Base-by-base conservation (phyloP, 2,329 filamentous ascomycete genomes). In the Fusarium sarcochroum region DNA sequence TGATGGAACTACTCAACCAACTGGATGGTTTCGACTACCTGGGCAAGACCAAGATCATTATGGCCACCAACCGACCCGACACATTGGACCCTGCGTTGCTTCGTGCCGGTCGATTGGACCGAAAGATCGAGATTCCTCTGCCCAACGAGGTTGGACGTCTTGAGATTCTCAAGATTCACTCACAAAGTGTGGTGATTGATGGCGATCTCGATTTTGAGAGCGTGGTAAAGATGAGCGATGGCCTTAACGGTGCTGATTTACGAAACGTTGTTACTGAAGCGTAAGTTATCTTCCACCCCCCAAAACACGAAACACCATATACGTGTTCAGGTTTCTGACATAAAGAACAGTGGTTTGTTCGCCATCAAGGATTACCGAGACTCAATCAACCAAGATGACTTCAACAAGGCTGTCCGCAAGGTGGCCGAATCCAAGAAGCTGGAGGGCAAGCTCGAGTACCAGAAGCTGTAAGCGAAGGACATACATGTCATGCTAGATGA, bases 41-140 rank as follows among this genome's bases (percentile, higher is more conserved):
- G 37, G 96, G 97, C 74, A 98, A 99, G 87, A 99, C 96, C 56
- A 99, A 99, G 86, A 99, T 99, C 79, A 99, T 99, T 84, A 99
- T 99, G 97, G 96, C 94, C 37, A 98, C 96, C 62, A 99, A 99
- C 86, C 88, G 96, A 82, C 96, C 95, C 15, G 95, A 98, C 80
- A 98, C 95, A 1, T 89, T 99, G 48, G 95, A 99, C 77, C 95
- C 95, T 34, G 95, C 95, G 2, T 85, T 99, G 75, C 86, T 99
- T 57, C 91, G 95, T 83, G 95, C 95, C 42, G 95, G 95, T 75
- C 92, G 96, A 80, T 86, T 99, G 74, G 97, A 99, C 81, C 89
- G 96, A 73, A 99, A 99, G 87, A 96, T 99, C 75, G 97, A 99
- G 81, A 98, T 99, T 75, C 92, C 95, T 13, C 85, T 99, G 58